Percentiles rank a stretch among this genome's conserved stretches.
Conservation (phyloP, 140 eudicot genomes). For the Stevia rebaudiana region DNA sequence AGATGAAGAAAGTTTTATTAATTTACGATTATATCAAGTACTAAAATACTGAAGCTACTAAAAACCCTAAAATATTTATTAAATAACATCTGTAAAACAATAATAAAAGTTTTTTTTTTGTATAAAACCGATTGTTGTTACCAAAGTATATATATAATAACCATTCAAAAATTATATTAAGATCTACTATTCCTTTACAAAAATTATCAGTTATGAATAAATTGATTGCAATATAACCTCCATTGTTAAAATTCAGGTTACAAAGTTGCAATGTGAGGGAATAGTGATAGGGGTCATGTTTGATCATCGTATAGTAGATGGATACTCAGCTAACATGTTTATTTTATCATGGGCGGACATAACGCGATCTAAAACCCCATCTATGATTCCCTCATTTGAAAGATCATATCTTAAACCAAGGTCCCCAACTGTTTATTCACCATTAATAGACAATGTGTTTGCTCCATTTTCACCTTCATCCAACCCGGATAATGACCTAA, state of each 20-base stretch:
- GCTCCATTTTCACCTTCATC: conserved; percentile 19
- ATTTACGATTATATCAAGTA: no score
- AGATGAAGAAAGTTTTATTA: no score
- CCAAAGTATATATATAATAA: no score
- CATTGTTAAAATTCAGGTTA: conserved; percentile 29
- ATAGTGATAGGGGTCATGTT: conserved; percentile 42
- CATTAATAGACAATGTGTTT: conserved; percentile 22
- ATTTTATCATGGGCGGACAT: conserved; percentile 53
- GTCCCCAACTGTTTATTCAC: conserved; percentile 24
- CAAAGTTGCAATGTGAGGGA: conserved; percentile 48
- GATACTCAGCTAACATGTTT: conserved; percentile 65
- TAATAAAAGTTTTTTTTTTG: no score
- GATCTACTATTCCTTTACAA: no score
- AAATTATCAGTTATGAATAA: no score
- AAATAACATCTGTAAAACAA: no score
- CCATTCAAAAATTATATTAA: no score
- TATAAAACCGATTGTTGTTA: no score
- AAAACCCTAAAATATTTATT: no score
- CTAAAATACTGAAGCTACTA: no score
- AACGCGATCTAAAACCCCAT: conserved; percentile 24
- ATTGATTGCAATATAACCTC: not conserved
- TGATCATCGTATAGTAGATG: conserved; percentile 50
- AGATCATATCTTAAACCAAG: conserved; percentile 44
- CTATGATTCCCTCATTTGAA: conserved; percentile 37
- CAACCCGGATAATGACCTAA: not conserved